Percentiles rank a stretch among this genome's conserved stretches.
phyloP scores from a whole-genome alignment of 352 stramenopile genomes.

The Thalassiosira pacifica region DNA sequence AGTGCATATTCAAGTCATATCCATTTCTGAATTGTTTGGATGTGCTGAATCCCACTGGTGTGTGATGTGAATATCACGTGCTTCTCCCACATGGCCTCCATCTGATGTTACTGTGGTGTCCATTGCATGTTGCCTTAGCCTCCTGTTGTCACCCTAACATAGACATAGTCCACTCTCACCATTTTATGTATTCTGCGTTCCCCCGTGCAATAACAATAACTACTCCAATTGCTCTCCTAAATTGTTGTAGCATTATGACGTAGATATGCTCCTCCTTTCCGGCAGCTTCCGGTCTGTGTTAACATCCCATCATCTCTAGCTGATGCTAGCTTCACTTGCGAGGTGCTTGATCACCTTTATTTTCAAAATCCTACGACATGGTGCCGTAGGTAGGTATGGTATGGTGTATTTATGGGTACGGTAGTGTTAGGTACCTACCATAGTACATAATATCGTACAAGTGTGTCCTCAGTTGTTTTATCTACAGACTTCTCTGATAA shows the following conservation, averaged over 20 bases:
- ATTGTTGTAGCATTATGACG: constrained; percentile 2
- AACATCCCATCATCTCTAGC: not conserved
- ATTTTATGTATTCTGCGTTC: constrained; percentile 36
- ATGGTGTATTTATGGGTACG: too few relatives aligned
- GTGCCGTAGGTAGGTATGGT: too few relatives aligned
- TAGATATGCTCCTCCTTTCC: constrained; percentile 47
- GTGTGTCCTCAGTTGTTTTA: too few relatives aligned
- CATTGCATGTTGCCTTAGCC: not conserved
- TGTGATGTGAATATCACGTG: not conserved
- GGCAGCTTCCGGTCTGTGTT: constrained; percentile 38
- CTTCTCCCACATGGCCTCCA: not conserved
- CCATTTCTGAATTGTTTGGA: not conserved
- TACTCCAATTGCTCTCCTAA: constrained; percentile 18
- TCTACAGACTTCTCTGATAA: too few relatives aligned
- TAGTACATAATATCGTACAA: too few relatives aligned
- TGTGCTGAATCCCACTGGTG: not conserved
- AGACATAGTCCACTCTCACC: constrained; percentile 23
- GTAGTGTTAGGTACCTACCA: too few relatives aligned
- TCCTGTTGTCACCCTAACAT: constrained; percentile 11
- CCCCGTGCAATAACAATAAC: constrained; percentile 22
- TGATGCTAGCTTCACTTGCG: not conserved
- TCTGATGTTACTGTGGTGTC: constrained; percentile 5
- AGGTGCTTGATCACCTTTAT: constrained; percentile 12
- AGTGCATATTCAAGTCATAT: not conserved
- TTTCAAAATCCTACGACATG: constrained; percentile 35